Evolutionary conservation across 208 protist genomes (phyloP).

Genomic region (Tritrichomonas foetus): DNA sequence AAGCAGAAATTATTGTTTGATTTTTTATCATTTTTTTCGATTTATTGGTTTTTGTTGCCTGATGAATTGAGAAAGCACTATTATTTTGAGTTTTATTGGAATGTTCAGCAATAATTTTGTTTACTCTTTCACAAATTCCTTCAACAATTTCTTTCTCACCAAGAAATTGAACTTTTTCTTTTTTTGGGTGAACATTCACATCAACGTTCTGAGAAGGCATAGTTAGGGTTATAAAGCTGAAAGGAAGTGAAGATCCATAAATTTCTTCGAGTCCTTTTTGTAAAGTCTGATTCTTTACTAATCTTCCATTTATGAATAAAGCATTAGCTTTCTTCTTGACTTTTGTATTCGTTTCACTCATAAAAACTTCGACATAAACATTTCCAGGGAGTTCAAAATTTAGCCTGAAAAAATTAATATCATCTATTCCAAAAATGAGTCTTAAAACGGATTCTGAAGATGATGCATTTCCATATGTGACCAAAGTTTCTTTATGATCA

Average conservation of each 20-base stretch:
- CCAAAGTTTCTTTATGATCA: background rate
- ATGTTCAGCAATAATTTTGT: background rate
- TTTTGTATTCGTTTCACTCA: background rate
- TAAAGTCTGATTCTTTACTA: background rate
- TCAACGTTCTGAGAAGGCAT: background rate
- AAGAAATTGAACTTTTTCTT: conserved; percentile 23
- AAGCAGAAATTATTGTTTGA: no score
- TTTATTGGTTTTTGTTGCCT: no score
- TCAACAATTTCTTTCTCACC: background rate
- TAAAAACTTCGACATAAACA: background rate
- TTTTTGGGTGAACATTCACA: conserved; percentile 41
- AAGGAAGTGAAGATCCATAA: background rate
- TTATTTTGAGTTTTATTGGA: no score
- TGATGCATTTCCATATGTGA: background rate
- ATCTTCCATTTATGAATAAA: conserved; percentile 11
- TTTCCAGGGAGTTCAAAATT: background rate
- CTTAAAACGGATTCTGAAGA: background rate
- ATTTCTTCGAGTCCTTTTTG: background rate
- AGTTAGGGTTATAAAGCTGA: background rate
- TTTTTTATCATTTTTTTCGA: no score
- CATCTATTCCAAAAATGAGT: background rate
- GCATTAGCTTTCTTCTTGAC: background rate
- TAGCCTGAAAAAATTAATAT: background rate
- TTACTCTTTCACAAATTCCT: background rate
- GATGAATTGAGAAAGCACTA: no score